Percentiles rank a stretch among this genome's conserved stretches.
phyloP scores from a whole-genome alignment of 2,329 filamentous ascomycete species.

The Capronia americana region DNA sequence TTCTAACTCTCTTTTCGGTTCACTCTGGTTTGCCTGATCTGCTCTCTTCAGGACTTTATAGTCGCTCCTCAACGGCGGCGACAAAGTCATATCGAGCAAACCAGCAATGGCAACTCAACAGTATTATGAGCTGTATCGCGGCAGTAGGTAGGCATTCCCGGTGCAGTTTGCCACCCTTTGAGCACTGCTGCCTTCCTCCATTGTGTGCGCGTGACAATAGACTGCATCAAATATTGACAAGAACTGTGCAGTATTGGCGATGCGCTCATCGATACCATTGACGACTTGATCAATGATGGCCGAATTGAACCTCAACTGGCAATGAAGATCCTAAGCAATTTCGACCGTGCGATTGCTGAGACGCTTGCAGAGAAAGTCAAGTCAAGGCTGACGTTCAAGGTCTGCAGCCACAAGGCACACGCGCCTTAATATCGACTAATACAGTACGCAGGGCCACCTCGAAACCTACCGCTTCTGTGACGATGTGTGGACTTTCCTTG shows the following conservation, averaged over 20 bases:
- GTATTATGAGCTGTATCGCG: conserved; percentile 95
- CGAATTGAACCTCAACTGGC: conserved; percentile 97
- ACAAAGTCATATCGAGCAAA: background rate
- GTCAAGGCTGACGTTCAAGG: conserved; percentile 91
- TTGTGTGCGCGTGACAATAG: background rate
- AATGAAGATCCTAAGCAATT: conserved; percentile 97
- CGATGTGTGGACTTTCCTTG: conserved; percentile 99
- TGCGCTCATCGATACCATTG: conserved; percentile 93
- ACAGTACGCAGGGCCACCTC: conserved; percentile 75
- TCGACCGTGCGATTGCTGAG: conserved; percentile 91
- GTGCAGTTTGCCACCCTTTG: conserved; percentile 6
- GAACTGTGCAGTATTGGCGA: conserved; percentile 75
- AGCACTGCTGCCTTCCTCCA: background rate
- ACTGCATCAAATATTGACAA: conserved; percentile 33
- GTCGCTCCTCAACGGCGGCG: background rate
- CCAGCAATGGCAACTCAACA: conserved; percentile 47
- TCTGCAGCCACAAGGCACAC: conserved; percentile 46
- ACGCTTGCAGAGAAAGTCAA: conserved; percentile 92
- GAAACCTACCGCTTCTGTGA: conserved; percentile 99
- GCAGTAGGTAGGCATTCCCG: conserved; percentile 78
- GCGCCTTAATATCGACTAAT: conserved; percentile 7
- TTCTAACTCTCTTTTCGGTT: background rate
- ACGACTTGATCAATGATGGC: conserved; percentile 91
- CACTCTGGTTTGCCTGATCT: background rate
- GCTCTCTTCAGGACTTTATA: background rate